These are phyloP conservation scores for Raddia guianensis DNA, from an alignment of 176 grass and related monocot species.

Conservation along the genomic window DNA sequence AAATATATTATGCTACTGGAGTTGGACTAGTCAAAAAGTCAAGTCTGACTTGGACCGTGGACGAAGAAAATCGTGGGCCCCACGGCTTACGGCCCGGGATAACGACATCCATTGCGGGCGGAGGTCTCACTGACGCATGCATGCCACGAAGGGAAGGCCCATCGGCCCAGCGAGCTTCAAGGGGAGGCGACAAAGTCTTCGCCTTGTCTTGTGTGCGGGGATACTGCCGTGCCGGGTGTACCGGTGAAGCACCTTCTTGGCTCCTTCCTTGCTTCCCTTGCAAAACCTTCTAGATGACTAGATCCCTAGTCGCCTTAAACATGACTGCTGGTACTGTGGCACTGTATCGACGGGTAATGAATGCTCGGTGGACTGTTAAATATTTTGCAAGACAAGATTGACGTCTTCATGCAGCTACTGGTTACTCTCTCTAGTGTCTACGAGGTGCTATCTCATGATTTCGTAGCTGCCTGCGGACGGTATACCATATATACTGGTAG, in stretches of 20 bases:
- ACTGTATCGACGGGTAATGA: too few relatives aligned
- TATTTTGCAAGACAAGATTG: not conserved
- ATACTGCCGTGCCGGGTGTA: too few relatives aligned
- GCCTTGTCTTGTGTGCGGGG: slow-evolving; percentile 29
- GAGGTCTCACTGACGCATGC: slow-evolving; percentile 7
- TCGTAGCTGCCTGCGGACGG: too few relatives aligned
- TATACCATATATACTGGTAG: too few relatives aligned
- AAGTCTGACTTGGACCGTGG: slow-evolving; percentile 42
- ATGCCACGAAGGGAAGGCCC: not conserved
- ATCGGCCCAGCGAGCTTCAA: not conserved
- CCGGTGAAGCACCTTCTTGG: slow-evolving; percentile 8
- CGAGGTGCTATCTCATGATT: too few relatives aligned
- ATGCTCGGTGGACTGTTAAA: not conserved
- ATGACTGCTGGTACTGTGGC: too few relatives aligned
- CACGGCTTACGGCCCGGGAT: not conserved
- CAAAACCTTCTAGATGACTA: not conserved
- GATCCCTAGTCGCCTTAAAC: not conserved
- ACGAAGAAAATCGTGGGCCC: not conserved
- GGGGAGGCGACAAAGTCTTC: not conserved
- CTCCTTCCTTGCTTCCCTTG: slow-evolving; percentile 29
- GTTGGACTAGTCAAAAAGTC: slow-evolving; percentile 45
- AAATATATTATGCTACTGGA: not conserved
- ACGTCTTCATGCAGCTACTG: too few relatives aligned
- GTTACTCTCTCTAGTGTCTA: too few relatives aligned
- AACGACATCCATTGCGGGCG: not conserved